Evolutionary conservation across 164 flowering plant species (phyloP).

Genomic region (Paratinospora sagittata): DNA sequence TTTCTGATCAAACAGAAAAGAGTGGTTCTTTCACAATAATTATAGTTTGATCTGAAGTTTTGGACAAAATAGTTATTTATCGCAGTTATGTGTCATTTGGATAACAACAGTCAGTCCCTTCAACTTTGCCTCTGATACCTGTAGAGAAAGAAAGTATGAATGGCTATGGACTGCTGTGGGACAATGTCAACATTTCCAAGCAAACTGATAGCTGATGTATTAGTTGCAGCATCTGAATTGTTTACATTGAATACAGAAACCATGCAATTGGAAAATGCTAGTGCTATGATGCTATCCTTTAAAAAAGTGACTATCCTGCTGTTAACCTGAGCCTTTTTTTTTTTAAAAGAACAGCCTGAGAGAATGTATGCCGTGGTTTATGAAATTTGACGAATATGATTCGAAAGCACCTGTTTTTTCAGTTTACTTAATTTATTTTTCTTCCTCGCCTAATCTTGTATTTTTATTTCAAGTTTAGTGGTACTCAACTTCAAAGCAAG

Average conservation of each 20-base stretch:
- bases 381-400: neutral
- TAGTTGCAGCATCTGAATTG: too few relatives aligned
- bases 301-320: neutral
- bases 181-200: neutral
- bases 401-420: neutral
- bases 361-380: neutral
- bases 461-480: slow-evolving; percentile 13
- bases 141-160: neutral
- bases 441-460: neutral
- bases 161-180: neutral
- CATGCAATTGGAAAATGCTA: too few relatives aligned
- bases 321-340: too few relatives aligned
- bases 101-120: neutral
- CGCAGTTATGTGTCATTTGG: neutral
- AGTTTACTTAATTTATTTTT: neutral
- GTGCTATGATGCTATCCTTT: neutral
- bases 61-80: neutral
- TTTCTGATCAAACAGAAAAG: neutral
- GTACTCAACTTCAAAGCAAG: slow-evolving; percentile 22
- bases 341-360: neutral
- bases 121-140: neutral
- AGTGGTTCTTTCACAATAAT: neutral
- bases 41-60: neutral
- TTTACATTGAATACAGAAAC: too few relatives aligned
- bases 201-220: neutral